Evolutionary conservation across 2,329 filamentous ascomycete genomes (phyloP), one percentile per base, ranked within the genome.

Genomic region (Penicillium sp.): DNA sequence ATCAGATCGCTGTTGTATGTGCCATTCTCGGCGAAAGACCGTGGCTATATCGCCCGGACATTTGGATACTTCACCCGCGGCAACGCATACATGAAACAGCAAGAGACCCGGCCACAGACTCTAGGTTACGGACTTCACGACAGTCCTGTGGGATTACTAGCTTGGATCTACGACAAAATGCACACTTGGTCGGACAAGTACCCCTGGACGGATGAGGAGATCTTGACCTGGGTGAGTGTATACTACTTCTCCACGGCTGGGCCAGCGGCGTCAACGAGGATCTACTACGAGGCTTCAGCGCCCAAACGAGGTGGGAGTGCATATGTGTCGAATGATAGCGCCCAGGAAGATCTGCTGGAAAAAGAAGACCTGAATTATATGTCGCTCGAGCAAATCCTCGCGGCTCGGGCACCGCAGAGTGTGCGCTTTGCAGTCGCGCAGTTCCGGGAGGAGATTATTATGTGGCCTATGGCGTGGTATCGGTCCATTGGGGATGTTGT

Each of bases 101-200:
- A 91, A 65, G 75, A 76, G 13, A 91, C 89, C 0, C 87, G 88
- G 57, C 90, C 90, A 0, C 85, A 90, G 51, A 93, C 90, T 0
- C 69, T 93, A 0, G 87, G 86, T 0, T 90, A 90, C 67, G 85
- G 80, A 0, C 78, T 93, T 3, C 80, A 84, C 0, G 89, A 92
- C 69, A 87, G 83, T 7, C 90, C 90, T 0, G 83, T 90, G 0
- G 88, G 83, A 0, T 75, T 91, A 3, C 78, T 93, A 1, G 84
- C 88, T 0, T 94, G 90, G 90, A 86, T 93, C 35, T 89, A 89
- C 63, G 90, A 93, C 74, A 93, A 93, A 70, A 75, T 93, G 38
- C 84, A 88, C 63, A 86, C 89, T 65, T 93, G 89, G 90, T 86
- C 86, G 0, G 89, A 93, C 66, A 67, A 65, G 1, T 91, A 91